These are phyloP conservation scores for Neoascochyta sp. DNA, from an alignment of 2,329 filamentous ascomycete species.

Conservation along the genomic window DNA sequence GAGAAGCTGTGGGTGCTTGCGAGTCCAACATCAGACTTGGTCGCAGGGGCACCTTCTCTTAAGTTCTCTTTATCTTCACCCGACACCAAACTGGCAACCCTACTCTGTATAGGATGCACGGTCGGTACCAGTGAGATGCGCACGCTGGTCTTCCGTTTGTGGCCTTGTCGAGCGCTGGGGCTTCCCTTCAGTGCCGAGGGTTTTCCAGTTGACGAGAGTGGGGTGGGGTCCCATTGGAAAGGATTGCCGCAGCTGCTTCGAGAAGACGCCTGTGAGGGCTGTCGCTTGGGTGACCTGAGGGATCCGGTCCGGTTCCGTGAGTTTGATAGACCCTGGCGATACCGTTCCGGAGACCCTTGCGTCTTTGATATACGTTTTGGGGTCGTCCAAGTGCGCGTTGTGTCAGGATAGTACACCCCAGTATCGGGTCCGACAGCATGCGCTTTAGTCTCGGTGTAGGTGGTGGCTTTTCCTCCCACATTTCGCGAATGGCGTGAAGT, in stretches of 20 bases:
- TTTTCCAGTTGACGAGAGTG: conserved; percentile 32
- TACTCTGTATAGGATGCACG: conserved; percentile 38
- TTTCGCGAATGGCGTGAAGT: too few species aligned
- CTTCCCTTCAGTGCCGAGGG: conserved; percentile 46
- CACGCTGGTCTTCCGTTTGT: conserved; percentile 45
- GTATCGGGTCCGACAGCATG: too few species aligned
- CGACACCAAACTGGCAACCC: conserved; percentile 37
- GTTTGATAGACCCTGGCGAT: conserved; percentile 28
- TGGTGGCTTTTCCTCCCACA: too few species aligned
- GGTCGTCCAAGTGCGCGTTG: conserved; percentile 27
- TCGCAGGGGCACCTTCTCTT: conserved; percentile 10
- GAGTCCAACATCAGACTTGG: too few species aligned
- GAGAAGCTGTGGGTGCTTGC: too few species aligned
- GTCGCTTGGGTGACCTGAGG: conserved; percentile 32
- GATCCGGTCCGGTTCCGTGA: conserved; percentile 32
- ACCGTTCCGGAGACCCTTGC: conserved; percentile 39
- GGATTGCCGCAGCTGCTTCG: conserved; percentile 47
- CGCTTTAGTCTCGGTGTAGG: too few species aligned
- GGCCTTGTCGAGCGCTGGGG: conserved; percentile 44
- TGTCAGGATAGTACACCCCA: too few species aligned
- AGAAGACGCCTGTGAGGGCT: conserved; percentile 40
- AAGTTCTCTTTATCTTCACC: conserved; percentile 41
- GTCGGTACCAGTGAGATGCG: conserved; percentile 45
- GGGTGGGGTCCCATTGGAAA: conserved; percentile 44
- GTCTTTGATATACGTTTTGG: conserved; percentile 34